Conservation (phyloP, 768 basidiomycete genomes). For the Suillus brevipes region DNA sequence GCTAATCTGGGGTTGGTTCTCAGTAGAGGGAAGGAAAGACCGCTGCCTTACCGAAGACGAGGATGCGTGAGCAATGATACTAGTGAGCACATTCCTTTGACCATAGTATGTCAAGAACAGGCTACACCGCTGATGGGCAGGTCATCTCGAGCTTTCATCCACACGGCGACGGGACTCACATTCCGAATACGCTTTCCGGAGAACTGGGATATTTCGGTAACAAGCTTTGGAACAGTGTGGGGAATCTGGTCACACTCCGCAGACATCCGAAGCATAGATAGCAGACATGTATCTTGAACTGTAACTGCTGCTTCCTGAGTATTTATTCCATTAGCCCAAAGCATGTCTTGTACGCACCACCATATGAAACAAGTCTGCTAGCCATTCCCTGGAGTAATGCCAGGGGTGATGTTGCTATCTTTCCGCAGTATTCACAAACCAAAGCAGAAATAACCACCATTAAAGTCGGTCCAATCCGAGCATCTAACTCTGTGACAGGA, state of each 20-base stretch:
- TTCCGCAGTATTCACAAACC: slow-evolving; percentile 59
- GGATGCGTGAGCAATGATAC: slow-evolving; percentile 47
- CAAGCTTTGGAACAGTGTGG: slow-evolving; percentile 39
- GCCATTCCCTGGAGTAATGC: slow-evolving; percentile 50
- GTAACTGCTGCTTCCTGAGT: slow-evolving; percentile 43
- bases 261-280: slow-evolving; percentile 69
- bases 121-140: slow-evolving; percentile 57
- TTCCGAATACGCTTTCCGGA: slow-evolving; percentile 57
- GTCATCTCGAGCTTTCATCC: neutral
- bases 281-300: slow-evolving; percentile 70
- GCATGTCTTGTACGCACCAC: slow-evolving; percentile 40
- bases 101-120: slow-evolving; percentile 57
- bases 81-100: slow-evolving; percentile 45
- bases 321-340: slow-evolving; percentile 8
- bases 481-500: slow-evolving; percentile 40
- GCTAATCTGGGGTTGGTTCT: slow-evolving; percentile 39
- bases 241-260: slow-evolving; percentile 60
- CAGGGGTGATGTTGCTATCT: slow-evolving; percentile 48
- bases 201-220: slow-evolving; percentile 43
- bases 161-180: slow-evolving; percentile 37
- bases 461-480: slow-evolving; percentile 52
- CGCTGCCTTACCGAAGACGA: slow-evolving; percentile 55
- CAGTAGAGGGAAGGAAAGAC: slow-evolving; percentile 7
- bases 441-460: slow-evolving; percentile 70
- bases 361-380: slow-evolving; percentile 38